Evolutionary conservation across 2,329 filamentous ascomycete genomes (phyloP), one percentile per base, ranked within the genome.

Genomic region (Botrytis aclada): DNA sequence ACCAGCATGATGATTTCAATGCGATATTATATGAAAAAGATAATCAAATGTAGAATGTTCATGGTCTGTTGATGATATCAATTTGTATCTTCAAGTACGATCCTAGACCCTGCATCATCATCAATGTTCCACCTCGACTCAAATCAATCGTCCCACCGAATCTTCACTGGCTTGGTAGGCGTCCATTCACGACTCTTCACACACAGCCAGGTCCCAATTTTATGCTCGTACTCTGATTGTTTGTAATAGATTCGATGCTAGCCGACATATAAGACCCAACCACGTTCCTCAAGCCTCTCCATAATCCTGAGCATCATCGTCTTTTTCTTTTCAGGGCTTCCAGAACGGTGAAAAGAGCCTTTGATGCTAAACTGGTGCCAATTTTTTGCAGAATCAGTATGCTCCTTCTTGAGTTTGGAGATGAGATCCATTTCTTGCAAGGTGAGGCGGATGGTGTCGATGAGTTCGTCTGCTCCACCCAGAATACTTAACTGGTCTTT

Each of bases 241-340:
- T 22, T 18, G 14, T 54, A 16, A 41, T 41, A 34, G n/a, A 43
- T 18, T 34, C 70, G 37, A 39, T 71, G 37, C 32, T 39, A 51
- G 22, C 43, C 37, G 20, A 41, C 29, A 41, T 67, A 72, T 25
- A 67, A 10, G 22, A 37, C 20, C 70, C 70, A 72, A 16, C 70
- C 70, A 22, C 70, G 62, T 32, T 72, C 70, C 22, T 72, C 70
- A 34, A 72, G 22, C 9, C 70, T 72, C 45, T 69, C 70, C 62
- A 72, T 29, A 18, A 72, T 34, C 60, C 70, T 67, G 62, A 72
- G 32, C 3, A 67, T 34, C 41, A 72, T 32, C 7, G 16, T 34
- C 32, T 72, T 72, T 29, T 34, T 72, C 45, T 34, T 25, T 8
- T 7, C 54, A 22, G 22, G 16, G 18, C 51, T 9, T 34, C 51